These are phyloP conservation scores for Pseudopyricularia cyperi DNA, from an alignment of 2,329 filamentous ascomycete genomes.

Conservation along the genomic window DNA sequence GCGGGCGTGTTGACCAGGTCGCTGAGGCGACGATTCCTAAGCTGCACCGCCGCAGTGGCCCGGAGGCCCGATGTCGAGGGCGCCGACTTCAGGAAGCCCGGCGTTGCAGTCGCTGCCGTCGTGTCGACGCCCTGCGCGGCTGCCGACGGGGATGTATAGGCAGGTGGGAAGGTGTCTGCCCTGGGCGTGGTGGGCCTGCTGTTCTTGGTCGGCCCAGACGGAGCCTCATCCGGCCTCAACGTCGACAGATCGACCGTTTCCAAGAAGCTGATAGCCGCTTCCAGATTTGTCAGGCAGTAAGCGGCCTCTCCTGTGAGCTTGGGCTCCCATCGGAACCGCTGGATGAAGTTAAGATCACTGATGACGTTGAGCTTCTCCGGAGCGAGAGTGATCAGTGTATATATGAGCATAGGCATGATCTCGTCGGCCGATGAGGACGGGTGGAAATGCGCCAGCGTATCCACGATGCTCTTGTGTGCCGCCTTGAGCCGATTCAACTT, in stretches of 20 bases:
- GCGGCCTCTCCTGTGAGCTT: conserved; percentile 90
- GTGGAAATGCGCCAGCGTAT: conserved; percentile 58
- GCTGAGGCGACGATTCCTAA: conserved; percentile 65
- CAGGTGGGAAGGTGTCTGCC: conserved; percentile 43
- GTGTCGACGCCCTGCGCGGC: conserved; percentile 19
- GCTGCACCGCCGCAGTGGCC: conserved; percentile 23
- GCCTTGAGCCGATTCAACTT: conserved; percentile 82
- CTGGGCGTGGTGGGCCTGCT: conserved; percentile 33
- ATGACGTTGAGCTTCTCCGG: conserved; percentile 78
- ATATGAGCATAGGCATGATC: conserved; percentile 93
- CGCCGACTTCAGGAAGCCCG: conserved; percentile 18
- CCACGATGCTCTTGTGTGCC: conserved; percentile 88
- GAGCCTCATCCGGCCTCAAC: conserved; percentile 65
- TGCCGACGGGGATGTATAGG: conserved; percentile 29
- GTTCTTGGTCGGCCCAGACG: conserved; percentile 51
- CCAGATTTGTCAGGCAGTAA: conserved; percentile 91
- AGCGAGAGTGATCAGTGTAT: conserved; percentile 81
- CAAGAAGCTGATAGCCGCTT: conserved; percentile 86
- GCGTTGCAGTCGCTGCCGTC: conserved; percentile 17
- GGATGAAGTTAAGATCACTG: conserved; percentile 91
- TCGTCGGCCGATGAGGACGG: conserved; percentile 88
- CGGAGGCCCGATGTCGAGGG: conserved; percentile 27
- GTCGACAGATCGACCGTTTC: conserved; percentile 92
- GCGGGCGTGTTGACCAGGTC: conserved; percentile 77
- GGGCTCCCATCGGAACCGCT: conserved; percentile 72